These are phyloP conservation scores for Athelia sp. DNA, from an alignment of 1,284 basidiomycete genomes.

Conservation along the genomic window DNA sequence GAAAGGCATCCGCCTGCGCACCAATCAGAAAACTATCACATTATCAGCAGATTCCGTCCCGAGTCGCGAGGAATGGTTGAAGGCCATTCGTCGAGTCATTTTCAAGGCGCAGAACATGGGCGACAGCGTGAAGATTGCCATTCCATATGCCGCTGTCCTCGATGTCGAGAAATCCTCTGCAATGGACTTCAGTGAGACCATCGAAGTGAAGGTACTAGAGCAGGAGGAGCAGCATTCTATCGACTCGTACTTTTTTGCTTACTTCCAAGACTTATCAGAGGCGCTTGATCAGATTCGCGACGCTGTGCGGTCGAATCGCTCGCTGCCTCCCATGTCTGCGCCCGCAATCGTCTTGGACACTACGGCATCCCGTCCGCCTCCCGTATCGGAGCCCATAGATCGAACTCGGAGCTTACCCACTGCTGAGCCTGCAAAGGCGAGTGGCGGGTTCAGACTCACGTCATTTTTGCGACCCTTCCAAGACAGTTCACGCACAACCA, in stretches of 20 bases:
- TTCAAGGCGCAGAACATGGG: constrained; percentile 96
- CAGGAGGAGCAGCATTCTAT: constrained; percentile 71
- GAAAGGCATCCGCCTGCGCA: constrained; percentile 73
- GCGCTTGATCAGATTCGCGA: constrained; percentile 79
- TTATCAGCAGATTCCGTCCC: constrained; percentile 76
- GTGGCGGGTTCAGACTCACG: constrained; percentile 47
- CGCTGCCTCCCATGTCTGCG: constrained; percentile 30
- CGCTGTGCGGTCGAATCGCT: constrained; percentile 57
- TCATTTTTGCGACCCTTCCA: constrained; percentile 62
- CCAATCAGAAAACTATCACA: constrained; percentile 71
- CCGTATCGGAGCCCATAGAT: constrained; percentile 26
- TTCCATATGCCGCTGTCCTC: constrained; percentile 85
- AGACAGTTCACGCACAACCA: constrained; percentile 37
- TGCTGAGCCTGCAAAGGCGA: neutral
- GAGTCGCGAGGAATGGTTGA: constrained; percentile 90
- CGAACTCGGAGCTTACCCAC: constrained; percentile 31
- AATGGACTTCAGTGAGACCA: constrained; percentile 92
- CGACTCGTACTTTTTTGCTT: constrained; percentile 93
- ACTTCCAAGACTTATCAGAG: constrained; percentile 75
- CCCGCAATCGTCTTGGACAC: constrained; percentile 60
- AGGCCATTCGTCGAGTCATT: constrained; percentile 85
- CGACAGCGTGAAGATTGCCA: constrained; percentile 94
- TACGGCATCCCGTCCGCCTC: constrained; percentile 42
- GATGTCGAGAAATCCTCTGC: constrained; percentile 86
- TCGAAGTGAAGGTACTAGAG: constrained; percentile 89